A percentile compares a stretch with the other conserved stretches of the same genome.
These are phyloP conservation scores for Calocera cornea DNA, from an alignment of 768 basidiomycete species.

Conservation along the genomic window DNA sequence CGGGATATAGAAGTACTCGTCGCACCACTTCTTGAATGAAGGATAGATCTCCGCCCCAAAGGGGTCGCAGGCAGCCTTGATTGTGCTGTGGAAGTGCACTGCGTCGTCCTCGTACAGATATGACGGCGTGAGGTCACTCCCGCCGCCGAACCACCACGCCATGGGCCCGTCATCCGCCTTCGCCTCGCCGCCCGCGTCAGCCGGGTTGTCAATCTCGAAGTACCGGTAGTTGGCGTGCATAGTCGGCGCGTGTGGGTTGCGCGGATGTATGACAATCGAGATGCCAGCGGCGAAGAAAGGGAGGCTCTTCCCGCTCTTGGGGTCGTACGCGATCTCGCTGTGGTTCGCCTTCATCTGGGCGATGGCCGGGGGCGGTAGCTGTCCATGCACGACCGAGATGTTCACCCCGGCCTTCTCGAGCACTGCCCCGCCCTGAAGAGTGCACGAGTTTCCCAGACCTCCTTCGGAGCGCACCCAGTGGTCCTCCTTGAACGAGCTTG, in stretches of 20 bases:
- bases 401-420: slow-evolving; percentile 97
- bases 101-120: slow-evolving; percentile 85
- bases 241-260: slow-evolving; percentile 86
- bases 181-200: slow-evolving; percentile 23
- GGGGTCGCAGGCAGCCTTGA: slow-evolving; percentile 61
- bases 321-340: slow-evolving; percentile 51
- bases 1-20: slow-evolving; percentile 89
- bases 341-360: slow-evolving; percentile 94
- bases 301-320: slow-evolving; percentile 41
- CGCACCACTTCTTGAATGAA: slow-evolving; percentile 88
- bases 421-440: slow-evolving; percentile 27
- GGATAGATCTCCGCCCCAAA: slow-evolving; percentile 56
- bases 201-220: slow-evolving; percentile 64
- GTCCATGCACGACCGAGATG: slow-evolving; percentile 80
- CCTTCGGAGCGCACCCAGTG: slow-evolving; percentile 39
- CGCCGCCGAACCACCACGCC: slow-evolving; percentile 99
- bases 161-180: slow-evolving; percentile 39
- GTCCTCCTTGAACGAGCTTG: slow-evolving; percentile 66
- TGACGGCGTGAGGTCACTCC: slow-evolving; percentile 84
- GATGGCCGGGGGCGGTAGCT: slow-evolving; percentile 76
- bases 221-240: slow-evolving; percentile 95
- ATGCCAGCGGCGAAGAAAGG: slow-evolving; percentile 92
- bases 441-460: slow-evolving; percentile 20
- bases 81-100: slow-evolving; percentile 65
- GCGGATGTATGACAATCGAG: slow-evolving; percentile 85